Conservation (phyloP, 116 monocot genomes). For the Posidonia oceanica region DNA sequence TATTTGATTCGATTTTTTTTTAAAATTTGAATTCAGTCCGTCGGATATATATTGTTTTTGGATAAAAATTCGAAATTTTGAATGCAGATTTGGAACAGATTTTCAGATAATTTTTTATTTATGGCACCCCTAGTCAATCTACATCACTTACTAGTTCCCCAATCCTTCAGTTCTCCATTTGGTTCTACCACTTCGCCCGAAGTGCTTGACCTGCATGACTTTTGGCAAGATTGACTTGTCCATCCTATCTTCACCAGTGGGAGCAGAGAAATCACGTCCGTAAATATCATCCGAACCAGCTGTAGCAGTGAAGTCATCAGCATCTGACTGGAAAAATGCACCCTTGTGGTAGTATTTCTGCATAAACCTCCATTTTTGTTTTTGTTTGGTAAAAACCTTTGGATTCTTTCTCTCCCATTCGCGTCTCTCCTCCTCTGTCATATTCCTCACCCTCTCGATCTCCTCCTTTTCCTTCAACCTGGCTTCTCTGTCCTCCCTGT, state of each 20-base stretch:
- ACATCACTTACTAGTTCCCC: too few relatives aligned
- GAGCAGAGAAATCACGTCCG: conserved; percentile 65
- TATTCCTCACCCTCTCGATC: conserved; percentile 87
- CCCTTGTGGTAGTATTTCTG: conserved; percentile 97
- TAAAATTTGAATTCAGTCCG: too few relatives aligned
- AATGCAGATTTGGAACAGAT: too few relatives aligned
- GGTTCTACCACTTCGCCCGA: conserved; percentile 90
- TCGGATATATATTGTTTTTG: too few relatives aligned
- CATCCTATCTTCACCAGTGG: conserved; percentile 95
- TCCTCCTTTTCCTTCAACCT: conserved; percentile 93
- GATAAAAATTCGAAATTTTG: too few relatives aligned
- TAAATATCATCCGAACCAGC: conserved; percentile 52
- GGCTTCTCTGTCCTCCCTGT: conserved; percentile 78
- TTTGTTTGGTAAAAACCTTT: conserved; percentile 27
- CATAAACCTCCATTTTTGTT: conserved; percentile 98
- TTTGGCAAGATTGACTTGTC: conserved; percentile 88
- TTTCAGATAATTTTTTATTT: background rate
- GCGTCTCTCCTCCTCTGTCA: conserved; percentile 88
- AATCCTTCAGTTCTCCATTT: conserved; percentile 95
- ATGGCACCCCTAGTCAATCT: too few relatives aligned
- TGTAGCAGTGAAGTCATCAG: conserved; percentile 47
- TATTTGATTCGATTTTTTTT: too few relatives aligned
- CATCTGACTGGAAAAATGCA: conserved; percentile 72
- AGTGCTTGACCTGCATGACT: conserved; percentile 98
- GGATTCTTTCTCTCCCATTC: conserved; percentile 94